Base-by-base conservation (phyloP, 192 early-diverging fungal genomes). In the Umbelopsis isabellina region DNA sequence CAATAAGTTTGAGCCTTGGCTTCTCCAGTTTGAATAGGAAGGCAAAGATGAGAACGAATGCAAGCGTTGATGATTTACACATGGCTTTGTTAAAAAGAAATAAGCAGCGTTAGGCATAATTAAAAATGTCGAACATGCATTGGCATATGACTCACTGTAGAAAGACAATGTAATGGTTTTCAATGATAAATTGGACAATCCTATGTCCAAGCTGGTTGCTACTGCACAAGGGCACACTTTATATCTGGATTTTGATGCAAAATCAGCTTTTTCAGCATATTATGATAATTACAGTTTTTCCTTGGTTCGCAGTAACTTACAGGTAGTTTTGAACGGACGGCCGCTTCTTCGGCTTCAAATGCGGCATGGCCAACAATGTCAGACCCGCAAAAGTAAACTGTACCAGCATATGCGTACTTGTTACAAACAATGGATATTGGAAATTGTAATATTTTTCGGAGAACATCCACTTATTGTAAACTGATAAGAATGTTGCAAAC, bases 401-500 rank as follows among this genome's bases (percentile, higher is more conserved):
- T 11, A 94, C 89, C 13, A 92, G 72, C 91, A 92, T 95, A 68
- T 98, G 96, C 12, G 91, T 72, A 53, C 85, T 86, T 46, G 92
- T 92, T 37, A 92, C 92, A 80, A 98, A 93, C 6, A 98, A 82
- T 35, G 96, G 96, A 69, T 89, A 97, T 30, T 79, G 83, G 79
- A 96, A 97, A 81, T 94, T 87, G 68, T 92, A 86, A 72, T 94
- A 87, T 0, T 87, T 83, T 33, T 84, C 74, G 30, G 93, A 91
- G 82, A 98, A 96, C 68, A 98, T 83, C 94, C 94, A 98, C 67
- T 93, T 95, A 88, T 98, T 98, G 81, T 95, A 98, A 3, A 96
- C 83, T 2, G 90, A 91, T 27, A 98, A 81, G 9, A 86, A 70
- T 0, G 93, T 88, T 2, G 96, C 79, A 76, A 80, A 80, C 79